Evolutionary conservation across 2,329 filamentous ascomycete species (phyloP), one percentile per base, ranked within the genome.

Genomic region (Sclerotinia minor): DNA sequence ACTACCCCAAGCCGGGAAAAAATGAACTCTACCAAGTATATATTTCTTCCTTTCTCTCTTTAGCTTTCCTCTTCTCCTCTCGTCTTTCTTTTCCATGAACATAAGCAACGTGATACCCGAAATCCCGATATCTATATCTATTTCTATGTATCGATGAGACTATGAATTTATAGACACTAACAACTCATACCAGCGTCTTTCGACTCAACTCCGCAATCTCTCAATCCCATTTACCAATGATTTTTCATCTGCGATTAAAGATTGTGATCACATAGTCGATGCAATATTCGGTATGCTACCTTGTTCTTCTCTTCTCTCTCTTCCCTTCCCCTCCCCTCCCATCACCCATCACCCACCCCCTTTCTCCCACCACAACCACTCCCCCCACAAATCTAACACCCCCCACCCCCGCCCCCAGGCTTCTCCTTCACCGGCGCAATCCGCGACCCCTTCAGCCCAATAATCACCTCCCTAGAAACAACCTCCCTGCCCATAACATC

Each of bases 341-440:
- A 41, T 19, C 53, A 52, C 8, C 5, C 64, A 17, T 64, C 8
- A 15, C 11, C 15, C 19, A 45, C 75, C 69, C 63, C 59, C 29
- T n/a, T n/a, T n/a, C n/a, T n/a, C n/a, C n/a, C n/a, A n/a, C n/a
- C n/a, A n/a, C n/a, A n/a, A n/a, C n/a, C 29, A 29, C 5, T 3
- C 32, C 5, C 35, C 38, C 38, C 38, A 38, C 1, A 4, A 38
- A 38, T 44, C 38, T 64, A 57, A 68, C 64, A 35, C 26, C 50
- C 21, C 19, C 21, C 32, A 67, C 64, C 35, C 26, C 50, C 15
- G n/a, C 17, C 19, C 32, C 35, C 47, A 90, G 90, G 92, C 9
- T 99, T 99, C 81, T 95, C 91, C 69, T 99, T 99, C 81, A 89
- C 89, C 1, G 94, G 94, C 8, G 89, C 95, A 72, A 89, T 99